Percentiles rank a stretch among this genome's conserved stretches.
phyloP scores from a whole-genome alignment of 2,329 filamentous ascomycete genomes.

The Bipolaris gigantea region DNA sequence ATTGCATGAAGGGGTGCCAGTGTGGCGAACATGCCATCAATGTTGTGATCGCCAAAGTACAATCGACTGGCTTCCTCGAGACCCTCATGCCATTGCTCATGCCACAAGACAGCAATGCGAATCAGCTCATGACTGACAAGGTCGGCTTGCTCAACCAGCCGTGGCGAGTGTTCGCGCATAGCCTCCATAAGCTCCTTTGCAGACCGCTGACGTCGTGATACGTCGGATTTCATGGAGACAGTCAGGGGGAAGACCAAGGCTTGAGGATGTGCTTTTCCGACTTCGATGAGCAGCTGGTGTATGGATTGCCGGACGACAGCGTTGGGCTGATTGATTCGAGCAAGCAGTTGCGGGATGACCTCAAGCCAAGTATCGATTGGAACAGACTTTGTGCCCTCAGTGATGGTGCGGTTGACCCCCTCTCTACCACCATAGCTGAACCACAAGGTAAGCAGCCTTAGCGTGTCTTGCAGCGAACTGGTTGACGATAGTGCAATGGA shows the following conservation, averaged over 20 bases:
- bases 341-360: conserved; percentile 96
- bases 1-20: conserved; percentile 89
- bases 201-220: conserved; percentile 79
- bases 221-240: conserved; percentile 96
- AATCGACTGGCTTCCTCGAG: conserved; percentile 93
- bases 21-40: conserved; percentile 94
- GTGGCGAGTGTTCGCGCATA: conserved; percentile 92
- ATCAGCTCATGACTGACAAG: conserved; percentile 96
- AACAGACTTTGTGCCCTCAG: conserved; percentile 86
- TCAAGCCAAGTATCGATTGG: conserved; percentile 98
- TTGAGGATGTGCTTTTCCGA: conserved; percentile 92
- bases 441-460: conserved; percentile 91
- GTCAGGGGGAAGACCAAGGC: conserved; percentile 96
- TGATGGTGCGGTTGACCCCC: conserved; percentile 86
- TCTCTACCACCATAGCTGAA: conserved; percentile 87
- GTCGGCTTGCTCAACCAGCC: conserved; percentile 91
- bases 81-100: conserved; percentile 98
- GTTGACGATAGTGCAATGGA: conserved; percentile 90
- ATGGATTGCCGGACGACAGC: conserved; percentile 84
- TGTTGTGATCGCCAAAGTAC: conserved; percentile 97
- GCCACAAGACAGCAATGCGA: conserved; percentile 94
- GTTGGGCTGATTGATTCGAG: conserved; percentile 95
- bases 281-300: conserved; percentile 87
- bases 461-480: conserved; percentile 92
- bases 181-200: conserved; percentile 95